phyloP scores from a whole-genome alignment of 2,329 filamentous ascomycete species.

The Dactylellina leptospora region DNA sequence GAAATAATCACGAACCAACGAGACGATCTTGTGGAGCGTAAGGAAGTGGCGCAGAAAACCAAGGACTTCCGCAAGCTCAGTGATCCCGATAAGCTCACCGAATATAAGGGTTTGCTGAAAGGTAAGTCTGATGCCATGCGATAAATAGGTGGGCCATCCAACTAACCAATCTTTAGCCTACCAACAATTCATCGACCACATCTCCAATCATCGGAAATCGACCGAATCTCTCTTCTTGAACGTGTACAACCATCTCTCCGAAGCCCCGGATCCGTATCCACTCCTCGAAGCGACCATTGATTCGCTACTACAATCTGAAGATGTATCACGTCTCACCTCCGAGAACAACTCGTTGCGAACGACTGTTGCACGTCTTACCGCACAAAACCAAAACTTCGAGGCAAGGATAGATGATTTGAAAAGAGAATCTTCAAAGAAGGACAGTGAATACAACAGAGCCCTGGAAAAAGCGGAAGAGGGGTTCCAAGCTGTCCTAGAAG shows the following conservation, averaged over 20 bases:
- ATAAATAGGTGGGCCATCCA: not conserved
- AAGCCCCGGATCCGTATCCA: slow-evolving; percentile 95
- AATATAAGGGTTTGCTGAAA: slow-evolving; percentile 90
- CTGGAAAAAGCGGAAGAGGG: slow-evolving; percentile 90
- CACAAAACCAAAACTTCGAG: slow-evolving; percentile 56
- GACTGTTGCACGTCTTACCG: slow-evolving; percentile 67
- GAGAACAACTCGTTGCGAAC: slow-evolving; percentile 90
- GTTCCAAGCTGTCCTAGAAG: slow-evolving; percentile 87
- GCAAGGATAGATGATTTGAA: slow-evolving; percentile 59
- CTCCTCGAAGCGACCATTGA: slow-evolving; percentile 96
- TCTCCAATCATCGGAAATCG: slow-evolving; percentile 94
- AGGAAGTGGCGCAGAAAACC: slow-evolving; percentile 98
- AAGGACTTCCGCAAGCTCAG: slow-evolving; percentile 97
- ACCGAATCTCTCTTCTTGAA: slow-evolving; percentile 93
- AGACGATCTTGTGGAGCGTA: slow-evolving; percentile 93
- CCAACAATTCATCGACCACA: slow-evolving; percentile 94
- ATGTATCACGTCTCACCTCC: slow-evolving; percentile 84
- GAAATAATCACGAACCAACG: slow-evolving; percentile 93
- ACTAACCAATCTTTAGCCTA: slow-evolving; percentile 70
- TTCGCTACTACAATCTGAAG: slow-evolving; percentile 87
- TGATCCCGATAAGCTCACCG: slow-evolving; percentile 82
- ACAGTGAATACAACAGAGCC: slow-evolving; percentile 76
- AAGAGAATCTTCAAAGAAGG: slow-evolving; percentile 60
- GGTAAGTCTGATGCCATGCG: slow-evolving; percentile 63
- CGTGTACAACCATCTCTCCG: slow-evolving; percentile 89